Evolutionary conservation across 1,139 yeast species (phyloP), one percentile per base, ranked within the genome.

Genomic region (Yarrowia galli): DNA sequence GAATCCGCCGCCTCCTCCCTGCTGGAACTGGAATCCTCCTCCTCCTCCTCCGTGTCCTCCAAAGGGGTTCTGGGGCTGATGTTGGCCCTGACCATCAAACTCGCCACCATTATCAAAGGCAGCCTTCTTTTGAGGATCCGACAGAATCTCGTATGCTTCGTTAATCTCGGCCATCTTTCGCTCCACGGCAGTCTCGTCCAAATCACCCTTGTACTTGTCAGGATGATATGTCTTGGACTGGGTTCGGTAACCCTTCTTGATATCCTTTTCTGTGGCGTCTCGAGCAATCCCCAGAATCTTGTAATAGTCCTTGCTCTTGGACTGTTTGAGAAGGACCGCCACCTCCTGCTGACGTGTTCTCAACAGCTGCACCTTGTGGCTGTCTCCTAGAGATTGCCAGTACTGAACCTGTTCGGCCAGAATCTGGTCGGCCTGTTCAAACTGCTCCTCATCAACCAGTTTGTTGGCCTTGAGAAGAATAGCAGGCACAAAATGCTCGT

Each of bases 91-190:
- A 74, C 84, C 88, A 69, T 84, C 85, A 5, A 88, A 86, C 73
- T 85, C 88, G 67, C 83, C 85, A 36, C 89, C 90, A 45, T 81
- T 73, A 74, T 91, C 96, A 74, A 89, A 91, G 67, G 89, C 82
- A 69, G 81, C 85, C 69, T 88, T 84, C 69, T 85, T 80, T 65
- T 88, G 91, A 2, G 85, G 84, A 72, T 89, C 86, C 12, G 93
- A 85, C 63, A 95, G 81, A 3, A 89, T 88, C 75, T 93, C 98
- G 76, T 95, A 93, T 0, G 99, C 99, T 75, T 89, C 92, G 77
- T 95, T 95, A 71, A 95, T 91, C 67, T 89, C 93, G 69, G 96
- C 92, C 96, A 95, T 95, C 74, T 90, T 91, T 58, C 81, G 81
- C 77, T 92, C 96, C 49, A 89, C 89, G 70, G 89, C 85, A 35